These are phyloP conservation scores for Saccharomycopsis schoenii DNA, from an alignment of 805 yeast species.

Conservation along the genomic window DNA sequence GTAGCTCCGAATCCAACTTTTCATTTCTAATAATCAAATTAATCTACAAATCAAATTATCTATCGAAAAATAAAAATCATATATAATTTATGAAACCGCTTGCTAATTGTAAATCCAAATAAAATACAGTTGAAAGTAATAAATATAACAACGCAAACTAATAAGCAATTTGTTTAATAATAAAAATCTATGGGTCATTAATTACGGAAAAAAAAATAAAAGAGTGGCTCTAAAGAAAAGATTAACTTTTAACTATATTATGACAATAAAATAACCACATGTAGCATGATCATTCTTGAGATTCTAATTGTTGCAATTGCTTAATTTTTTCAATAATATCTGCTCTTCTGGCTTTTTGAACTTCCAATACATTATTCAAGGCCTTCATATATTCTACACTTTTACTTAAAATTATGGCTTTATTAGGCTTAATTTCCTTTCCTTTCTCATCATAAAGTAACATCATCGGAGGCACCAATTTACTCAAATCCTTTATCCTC, in stretches of 20 bases:
- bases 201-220: background rate
- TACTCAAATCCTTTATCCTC: conserved; percentile 74
- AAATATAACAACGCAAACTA: background rate
- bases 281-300: background rate
- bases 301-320: conserved; percentile 21
- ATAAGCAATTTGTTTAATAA: background rate
- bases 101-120: background rate
- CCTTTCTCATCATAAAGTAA: conserved; percentile 37
- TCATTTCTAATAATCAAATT: too few species aligned
- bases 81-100: too few species aligned
- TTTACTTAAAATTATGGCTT: conserved; percentile 64
- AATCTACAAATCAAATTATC: too few species aligned
- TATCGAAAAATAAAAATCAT: too few species aligned
- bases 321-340: conserved; percentile 32
- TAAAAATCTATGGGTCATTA: background rate
- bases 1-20: too few species aligned
- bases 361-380: conserved; percentile 47
- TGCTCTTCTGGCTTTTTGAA: conserved; percentile 41
- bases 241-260: too few species aligned
- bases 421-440: conserved; percentile 72
- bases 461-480: conserved; percentile 69
- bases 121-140: background rate
- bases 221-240: background rate
- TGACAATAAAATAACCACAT: background rate
- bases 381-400: conserved; percentile 73